Conservation (phyloP, 257 asterid species). For the Cinchona pubescens region DNA sequence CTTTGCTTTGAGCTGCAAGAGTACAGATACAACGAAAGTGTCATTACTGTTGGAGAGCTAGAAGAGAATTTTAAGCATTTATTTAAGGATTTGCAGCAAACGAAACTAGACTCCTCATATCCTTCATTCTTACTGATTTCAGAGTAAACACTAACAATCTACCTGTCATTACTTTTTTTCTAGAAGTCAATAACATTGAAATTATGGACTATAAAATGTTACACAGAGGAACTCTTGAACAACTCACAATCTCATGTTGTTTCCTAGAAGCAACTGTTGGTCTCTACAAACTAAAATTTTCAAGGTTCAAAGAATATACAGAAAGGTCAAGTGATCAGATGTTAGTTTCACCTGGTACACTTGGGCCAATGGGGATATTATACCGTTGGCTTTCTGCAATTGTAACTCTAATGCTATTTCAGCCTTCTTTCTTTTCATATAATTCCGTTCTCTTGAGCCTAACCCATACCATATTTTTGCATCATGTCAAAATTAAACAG, state of each 20-base stretch:
- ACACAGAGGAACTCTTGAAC: not conserved
- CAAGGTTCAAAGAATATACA: not conserved
- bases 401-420: not conserved
- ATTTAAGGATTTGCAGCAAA: not conserved
- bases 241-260: not conserved
- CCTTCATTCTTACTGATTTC: not conserved
- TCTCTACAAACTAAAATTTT: not conserved
- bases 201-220: not conserved
- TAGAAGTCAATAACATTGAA: not conserved
- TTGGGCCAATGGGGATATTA: not conserved
- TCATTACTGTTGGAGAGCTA: not conserved
- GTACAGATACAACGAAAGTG: not conserved
- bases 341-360: not conserved
- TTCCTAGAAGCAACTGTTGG: not conserved
- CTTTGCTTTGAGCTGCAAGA: slow-evolving; percentile 44
- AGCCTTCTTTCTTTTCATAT: not conserved
- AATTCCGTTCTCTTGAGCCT: not conserved
- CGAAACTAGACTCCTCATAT: not conserved
- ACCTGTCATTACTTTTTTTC: not conserved
- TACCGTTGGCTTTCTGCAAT: not conserved
- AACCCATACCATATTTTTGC: no score
- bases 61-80: not conserved
- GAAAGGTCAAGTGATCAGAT: not conserved
- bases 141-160: not conserved
- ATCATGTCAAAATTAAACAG: not conserved